Base-by-base conservation (phyloP, 2,329 filamentous ascomycete species). In the Trichophyton simii region DNA sequence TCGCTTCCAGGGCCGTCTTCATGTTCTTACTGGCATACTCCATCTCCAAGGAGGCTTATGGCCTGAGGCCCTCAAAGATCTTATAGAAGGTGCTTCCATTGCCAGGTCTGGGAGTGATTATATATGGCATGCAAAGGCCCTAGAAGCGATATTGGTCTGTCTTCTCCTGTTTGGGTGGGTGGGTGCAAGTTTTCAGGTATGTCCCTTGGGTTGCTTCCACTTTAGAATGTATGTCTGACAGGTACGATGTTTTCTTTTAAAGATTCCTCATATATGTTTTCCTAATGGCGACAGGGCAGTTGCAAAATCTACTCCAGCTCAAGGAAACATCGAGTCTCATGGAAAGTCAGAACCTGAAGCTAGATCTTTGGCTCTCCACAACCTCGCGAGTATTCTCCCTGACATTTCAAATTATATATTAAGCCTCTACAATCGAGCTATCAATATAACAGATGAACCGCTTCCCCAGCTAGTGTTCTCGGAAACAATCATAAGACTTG, bases 81-180 rank as follows among this genome's bases (percentile, higher is more conserved):
- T 96, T 22, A 79, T 84, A 8, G 92, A 96, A 63, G 89, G 87
- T 60, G 91, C 88, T 1, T 82, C 83, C 8, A 84, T 87, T 67
- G 87, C 90, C 15, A 87, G 89, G 67, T 85, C 84, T 42, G 82
- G 88, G 62, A 91, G 90, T 68, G 94, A 99, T 73, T 89, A 96
- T 73, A 73, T 97, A n/a, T 99, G 94, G 92, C 90, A 96, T 75
- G 94, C 89, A 18, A 97, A 97, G 74, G 91, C 90, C 0, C 79
- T 99, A 20, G 95, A 99, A 71, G 85, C 91, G 31, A 89, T 95
- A 63, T 77, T 94, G 55, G 80, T 95, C 28, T 90, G 87, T 69
- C 80, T 97, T 66, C 71, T 97, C 46, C 82, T 97, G 68, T 84
- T 95, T 64, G 88, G 86, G 34, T 96, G 91, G 88, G 83, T 87